Percentiles rank a stretch among this genome's conserved stretches.
Evolutionary conservation across 1,139 yeast genomes (phyloP).

Genomic region (Pichia sp.): DNA sequence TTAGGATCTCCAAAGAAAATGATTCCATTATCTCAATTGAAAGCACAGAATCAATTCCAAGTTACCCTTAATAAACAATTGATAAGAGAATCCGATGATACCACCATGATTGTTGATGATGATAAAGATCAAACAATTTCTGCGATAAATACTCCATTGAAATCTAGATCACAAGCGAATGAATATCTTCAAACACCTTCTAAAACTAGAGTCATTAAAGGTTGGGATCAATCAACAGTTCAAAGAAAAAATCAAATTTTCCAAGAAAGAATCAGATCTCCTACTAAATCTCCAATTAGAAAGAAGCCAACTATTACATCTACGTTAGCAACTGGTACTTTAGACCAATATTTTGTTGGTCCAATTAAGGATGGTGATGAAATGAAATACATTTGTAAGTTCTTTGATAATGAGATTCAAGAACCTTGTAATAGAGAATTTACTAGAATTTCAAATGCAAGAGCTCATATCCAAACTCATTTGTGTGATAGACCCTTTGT

Average conservation of each 20-base stretch:
- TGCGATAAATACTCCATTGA: slow-evolving; percentile 27
- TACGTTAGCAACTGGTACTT: slow-evolving; percentile 84
- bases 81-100: slow-evolving; percentile 9
- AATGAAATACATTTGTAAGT: slow-evolving; percentile 63
- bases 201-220: slow-evolving; percentile 34
- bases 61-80: background rate
- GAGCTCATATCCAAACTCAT: slow-evolving; percentile 97
- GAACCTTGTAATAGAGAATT: slow-evolving; percentile 72
- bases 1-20: slow-evolving; percentile 11
- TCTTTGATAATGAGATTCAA: slow-evolving; percentile 40
- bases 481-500: slow-evolving; percentile 87
- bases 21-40: slow-evolving; percentile 2
- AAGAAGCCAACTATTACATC: slow-evolving; percentile 58
- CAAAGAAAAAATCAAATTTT: slow-evolving; percentile 37
- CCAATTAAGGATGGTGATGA: slow-evolving; percentile 55
- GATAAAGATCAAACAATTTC: slow-evolving; percentile 20
- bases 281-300: slow-evolving; percentile 35
- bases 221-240: slow-evolving; percentile 7
- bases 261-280: slow-evolving; percentile 30
- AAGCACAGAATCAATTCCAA: slow-evolving; percentile 12
- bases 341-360: slow-evolving; percentile 80
- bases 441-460: slow-evolving; percentile 87
- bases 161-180: slow-evolving; percentile 18
- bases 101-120: slow-evolving; percentile 11
- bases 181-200: slow-evolving; percentile 35